phyloP scores from a whole-genome alignment of 208 protist genomes.

The Endotrypanum monterogeii region DNA sequence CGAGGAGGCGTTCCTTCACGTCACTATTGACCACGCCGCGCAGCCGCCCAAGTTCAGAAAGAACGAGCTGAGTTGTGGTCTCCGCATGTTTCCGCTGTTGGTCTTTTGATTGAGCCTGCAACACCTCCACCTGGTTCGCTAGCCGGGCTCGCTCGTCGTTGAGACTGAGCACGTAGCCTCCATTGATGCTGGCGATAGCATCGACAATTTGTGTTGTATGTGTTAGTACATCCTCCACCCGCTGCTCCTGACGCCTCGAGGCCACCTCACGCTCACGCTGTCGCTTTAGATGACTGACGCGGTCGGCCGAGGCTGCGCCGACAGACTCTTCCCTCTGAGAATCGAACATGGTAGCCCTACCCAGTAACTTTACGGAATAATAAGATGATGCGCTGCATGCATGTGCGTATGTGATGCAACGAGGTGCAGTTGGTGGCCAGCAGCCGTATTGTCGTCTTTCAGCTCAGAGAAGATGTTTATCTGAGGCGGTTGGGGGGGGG shows the following conservation, averaged over 20 bases:
- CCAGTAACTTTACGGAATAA: neutral
- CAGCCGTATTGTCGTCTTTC: neutral
- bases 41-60: constrained; percentile 13
- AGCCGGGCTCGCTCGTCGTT: constrained; percentile 20
- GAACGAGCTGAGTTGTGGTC: constrained; percentile 7
- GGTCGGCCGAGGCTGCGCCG: neutral
- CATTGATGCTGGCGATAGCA: constrained; percentile 26
- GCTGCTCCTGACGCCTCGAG: constrained; percentile 18
- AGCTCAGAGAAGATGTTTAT: no score
- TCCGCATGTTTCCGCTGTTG: constrained; percentile 9
- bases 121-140: neutral
- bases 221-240: constrained; percentile 33
- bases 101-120: constrained; percentile 16
- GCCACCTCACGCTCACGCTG: constrained; percentile 27
- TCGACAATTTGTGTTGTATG: constrained; percentile 35
- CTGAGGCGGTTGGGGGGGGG: no score
- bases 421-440: neutral
- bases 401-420: neutral
- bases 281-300: constrained; percentile 9
- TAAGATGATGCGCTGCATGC: neutral
- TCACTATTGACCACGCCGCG: constrained; percentile 6
- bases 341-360: neutral
- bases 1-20: constrained; percentile 25
- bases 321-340: neutral
- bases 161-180: constrained; percentile 20